Evolutionary conservation across 352 stramenopile genomes (phyloP).

Genomic region (Sclerospora graminicola): DNA sequence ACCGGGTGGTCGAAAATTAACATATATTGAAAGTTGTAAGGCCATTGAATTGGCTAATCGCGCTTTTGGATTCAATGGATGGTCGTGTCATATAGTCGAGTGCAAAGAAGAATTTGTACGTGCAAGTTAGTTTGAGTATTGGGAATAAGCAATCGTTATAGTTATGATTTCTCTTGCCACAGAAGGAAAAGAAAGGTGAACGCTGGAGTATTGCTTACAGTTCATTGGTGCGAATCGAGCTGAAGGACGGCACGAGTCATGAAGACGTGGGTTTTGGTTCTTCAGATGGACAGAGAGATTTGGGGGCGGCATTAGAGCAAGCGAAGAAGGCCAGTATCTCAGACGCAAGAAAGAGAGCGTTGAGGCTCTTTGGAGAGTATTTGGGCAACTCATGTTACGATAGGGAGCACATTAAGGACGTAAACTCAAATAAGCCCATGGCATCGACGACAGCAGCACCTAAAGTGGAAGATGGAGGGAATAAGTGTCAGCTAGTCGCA

Average conservation of each 20-base stretch:
- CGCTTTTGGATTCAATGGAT: slow-evolving; percentile 85
- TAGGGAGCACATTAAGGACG: slow-evolving; percentile 74
- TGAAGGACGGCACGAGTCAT: slow-evolving; percentile 78
- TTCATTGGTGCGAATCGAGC: slow-evolving; percentile 68
- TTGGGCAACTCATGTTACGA: slow-evolving; percentile 85
- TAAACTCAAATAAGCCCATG: slow-evolving; percentile 41
- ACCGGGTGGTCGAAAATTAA: slow-evolving; percentile 61
- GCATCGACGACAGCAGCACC: slow-evolving; percentile 12
- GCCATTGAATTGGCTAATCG: slow-evolving; percentile 82
- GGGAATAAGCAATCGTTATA: not conserved
- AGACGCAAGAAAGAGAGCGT: slow-evolving; percentile 65
- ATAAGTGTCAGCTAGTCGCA: not conserved
- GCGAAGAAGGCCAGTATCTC: slow-evolving; percentile 85
- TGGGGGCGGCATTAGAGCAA: slow-evolving; percentile 67
- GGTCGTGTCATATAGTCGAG: slow-evolving; percentile 74
- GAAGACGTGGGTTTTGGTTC: slow-evolving; percentile 78
- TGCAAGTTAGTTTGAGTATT: not conserved
- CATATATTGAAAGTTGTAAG: slow-evolving; percentile 86
- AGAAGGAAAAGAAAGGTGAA: slow-evolving; percentile 63
- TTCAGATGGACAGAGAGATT: slow-evolving; percentile 63
- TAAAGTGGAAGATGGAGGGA: slow-evolving; percentile 1
- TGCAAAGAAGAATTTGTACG: slow-evolving; percentile 82
- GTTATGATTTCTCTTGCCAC: not conserved
- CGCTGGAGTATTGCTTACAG: slow-evolving; percentile 73
- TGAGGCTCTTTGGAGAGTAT: slow-evolving; percentile 80